Conservation (phyloP, 2,329 filamentous ascomycete genomes). For the Grosmannia serpens region DNA sequence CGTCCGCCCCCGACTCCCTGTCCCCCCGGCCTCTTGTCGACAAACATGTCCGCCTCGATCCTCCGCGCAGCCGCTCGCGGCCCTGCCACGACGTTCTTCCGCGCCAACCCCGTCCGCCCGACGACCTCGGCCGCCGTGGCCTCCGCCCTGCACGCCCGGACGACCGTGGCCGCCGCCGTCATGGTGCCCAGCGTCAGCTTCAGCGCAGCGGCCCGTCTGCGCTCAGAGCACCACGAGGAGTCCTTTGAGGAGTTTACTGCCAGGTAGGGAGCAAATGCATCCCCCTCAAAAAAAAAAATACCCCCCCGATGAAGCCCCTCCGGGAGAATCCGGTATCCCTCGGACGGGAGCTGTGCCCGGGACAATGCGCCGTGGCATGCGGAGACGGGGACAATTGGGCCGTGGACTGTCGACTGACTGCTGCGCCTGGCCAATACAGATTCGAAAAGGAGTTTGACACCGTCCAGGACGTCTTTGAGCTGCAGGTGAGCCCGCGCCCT, state of each 20-base stretch:
- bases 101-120: constrained; percentile 48
- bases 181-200: constrained; percentile 43
- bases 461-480: constrained; percentile 98
- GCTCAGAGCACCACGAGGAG: constrained; percentile 71
- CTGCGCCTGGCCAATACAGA: constrained; percentile 38
- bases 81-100: constrained; percentile 50
- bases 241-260: constrained; percentile 98
- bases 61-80: constrained; percentile 62
- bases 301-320: neutral
- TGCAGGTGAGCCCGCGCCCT: constrained; percentile 60
- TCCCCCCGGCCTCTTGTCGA: constrained; percentile 3
- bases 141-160: constrained; percentile 27
- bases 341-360: neutral
- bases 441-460: constrained; percentile 98
- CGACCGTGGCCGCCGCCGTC: constrained; percentile 25
- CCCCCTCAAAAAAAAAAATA: too few species aligned
- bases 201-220: constrained; percentile 49
- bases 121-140: constrained; percentile 30
- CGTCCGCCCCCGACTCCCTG: neutral
- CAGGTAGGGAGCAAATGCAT: constrained; percentile 63
- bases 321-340: neutral
- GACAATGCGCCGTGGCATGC: neutral
- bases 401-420: constrained; percentile 8
- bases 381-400: neutral
- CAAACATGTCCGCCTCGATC: constrained; percentile 43